A percentile compares a stretch with the other conserved stretches of the same genome.
phyloP scores from a whole-genome alignment of 345 rosid species.

The Hibiscus syriacus region DNA sequence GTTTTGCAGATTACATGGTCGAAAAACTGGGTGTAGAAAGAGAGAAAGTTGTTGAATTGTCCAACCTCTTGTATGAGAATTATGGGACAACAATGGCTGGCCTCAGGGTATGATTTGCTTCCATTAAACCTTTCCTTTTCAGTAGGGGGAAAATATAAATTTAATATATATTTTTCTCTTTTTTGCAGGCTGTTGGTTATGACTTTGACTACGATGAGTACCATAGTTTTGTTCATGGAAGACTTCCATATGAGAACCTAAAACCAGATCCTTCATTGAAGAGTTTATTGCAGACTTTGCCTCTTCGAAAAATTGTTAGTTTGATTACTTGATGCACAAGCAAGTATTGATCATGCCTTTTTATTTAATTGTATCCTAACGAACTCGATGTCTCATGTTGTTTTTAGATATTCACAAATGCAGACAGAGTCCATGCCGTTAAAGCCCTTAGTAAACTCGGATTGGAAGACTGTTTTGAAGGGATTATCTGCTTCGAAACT shows the following conservation, averaged over 20 bases:
- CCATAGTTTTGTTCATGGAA: slow-evolving; percentile 86
- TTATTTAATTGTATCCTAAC: not conserved
- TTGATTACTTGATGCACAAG: not conserved
- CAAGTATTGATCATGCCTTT: not conserved
- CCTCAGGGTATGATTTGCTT: slow-evolving; percentile 52
- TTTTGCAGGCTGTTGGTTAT: slow-evolving; percentile 81
- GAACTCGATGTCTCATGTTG: not conserved
- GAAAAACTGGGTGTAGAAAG: slow-evolving; percentile 69
- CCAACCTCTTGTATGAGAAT: slow-evolving; percentile 70
- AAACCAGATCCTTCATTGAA: slow-evolving; percentile 79
- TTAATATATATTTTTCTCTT: not conserved
- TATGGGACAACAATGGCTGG: slow-evolving; percentile 99
- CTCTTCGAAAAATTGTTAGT: slow-evolving; percentile 71
- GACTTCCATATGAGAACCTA: slow-evolving; percentile 78
- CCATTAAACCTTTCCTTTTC: not conserved
- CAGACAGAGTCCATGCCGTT: slow-evolving; percentile 66
- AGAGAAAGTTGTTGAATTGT: slow-evolving; percentile 52
- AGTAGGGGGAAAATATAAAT: not conserved
- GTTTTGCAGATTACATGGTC: slow-evolving; percentile 64
- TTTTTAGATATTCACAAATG: slow-evolving; percentile 82
- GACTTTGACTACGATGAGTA: slow-evolving; percentile 90
- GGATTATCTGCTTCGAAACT: slow-evolving; percentile 89
- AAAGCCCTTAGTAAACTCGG: slow-evolving; percentile 68
- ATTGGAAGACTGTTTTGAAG: slow-evolving; percentile 86
- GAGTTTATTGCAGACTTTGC: slow-evolving; percentile 66